These are phyloP conservation scores for Paratinospora sagittata DNA, from an alignment of 164 flowering plant genomes.

Conservation along the genomic window DNA sequence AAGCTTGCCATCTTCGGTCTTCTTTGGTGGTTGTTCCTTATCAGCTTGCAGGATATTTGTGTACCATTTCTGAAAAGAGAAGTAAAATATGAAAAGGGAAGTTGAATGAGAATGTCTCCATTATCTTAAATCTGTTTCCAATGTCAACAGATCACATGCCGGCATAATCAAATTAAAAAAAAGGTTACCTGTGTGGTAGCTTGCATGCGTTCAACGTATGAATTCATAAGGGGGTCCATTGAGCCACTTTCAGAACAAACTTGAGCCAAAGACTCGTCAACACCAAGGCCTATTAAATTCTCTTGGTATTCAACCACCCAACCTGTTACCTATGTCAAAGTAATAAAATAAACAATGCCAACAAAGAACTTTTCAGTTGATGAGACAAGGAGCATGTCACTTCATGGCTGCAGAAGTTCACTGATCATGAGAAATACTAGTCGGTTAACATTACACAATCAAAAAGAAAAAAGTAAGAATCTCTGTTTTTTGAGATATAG, in stretches of 20 bases:
- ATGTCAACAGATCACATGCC: neutral
- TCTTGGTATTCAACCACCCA: slow-evolving; percentile 99
- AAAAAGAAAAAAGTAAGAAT: too few relatives aligned
- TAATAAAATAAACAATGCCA: neutral
- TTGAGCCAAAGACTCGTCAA: slow-evolving; percentile 96
- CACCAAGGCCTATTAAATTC: slow-evolving; percentile 87
- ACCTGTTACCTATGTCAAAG: slow-evolving; percentile 68
- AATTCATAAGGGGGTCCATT: slow-evolving; percentile 98
- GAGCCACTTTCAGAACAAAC: slow-evolving; percentile 99
- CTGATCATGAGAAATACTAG: neutral
- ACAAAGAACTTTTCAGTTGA: neutral
- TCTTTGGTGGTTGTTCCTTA: slow-evolving; percentile 88
- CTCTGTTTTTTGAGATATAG: too few relatives aligned
- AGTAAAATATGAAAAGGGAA: slow-evolving; percentile 8
- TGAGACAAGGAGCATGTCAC: neutral
- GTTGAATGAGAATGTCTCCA: slow-evolving; percentile 5
- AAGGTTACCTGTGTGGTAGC: slow-evolving; percentile 76
- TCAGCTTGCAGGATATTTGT: slow-evolving; percentile 90
- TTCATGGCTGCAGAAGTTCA: neutral
- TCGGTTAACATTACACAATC: too few relatives aligned
- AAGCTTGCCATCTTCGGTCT: slow-evolving; percentile 85
- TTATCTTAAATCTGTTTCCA: neutral
- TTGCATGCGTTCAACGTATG: slow-evolving; percentile 98
- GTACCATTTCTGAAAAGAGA: slow-evolving; percentile 77
- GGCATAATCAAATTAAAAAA: slow-evolving; percentile 5